Conservation (phyloP, 2,329 filamentous ascomycete species). For the Blumeria hordei region DNA sequence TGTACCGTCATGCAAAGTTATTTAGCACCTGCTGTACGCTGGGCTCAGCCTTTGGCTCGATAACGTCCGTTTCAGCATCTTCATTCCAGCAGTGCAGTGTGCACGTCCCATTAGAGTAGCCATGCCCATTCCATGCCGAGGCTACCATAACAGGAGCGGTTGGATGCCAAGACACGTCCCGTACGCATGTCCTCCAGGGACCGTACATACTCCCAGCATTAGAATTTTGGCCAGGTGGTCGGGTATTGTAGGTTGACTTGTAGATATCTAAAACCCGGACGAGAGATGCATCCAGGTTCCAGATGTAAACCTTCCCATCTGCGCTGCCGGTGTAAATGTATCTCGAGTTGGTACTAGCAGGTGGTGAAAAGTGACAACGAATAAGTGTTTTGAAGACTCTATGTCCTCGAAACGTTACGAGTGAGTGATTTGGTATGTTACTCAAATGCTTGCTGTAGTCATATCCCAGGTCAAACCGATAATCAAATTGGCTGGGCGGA, state of each 20-base stretch:
- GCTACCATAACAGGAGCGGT: slow-evolving; percentile 42
- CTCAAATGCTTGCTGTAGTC: slow-evolving; percentile 60
- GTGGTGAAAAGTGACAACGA: slow-evolving; percentile 82
- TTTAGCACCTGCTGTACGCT: too few relatives aligned
- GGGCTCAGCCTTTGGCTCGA: slow-evolving; percentile 16
- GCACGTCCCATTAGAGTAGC: slow-evolving; percentile 37
- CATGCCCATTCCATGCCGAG: slow-evolving; percentile 47
- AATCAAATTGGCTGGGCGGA: slow-evolving; percentile 40
- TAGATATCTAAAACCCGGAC: slow-evolving; percentile 59
- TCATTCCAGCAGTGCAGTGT: slow-evolving; percentile 46
- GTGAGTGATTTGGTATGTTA: slow-evolving; percentile 32
- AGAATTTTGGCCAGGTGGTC: slow-evolving; percentile 18
- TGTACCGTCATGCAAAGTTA: too few relatives aligned
- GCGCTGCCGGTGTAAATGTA: slow-evolving; percentile 87
- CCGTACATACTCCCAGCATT: slow-evolving; percentile 5
- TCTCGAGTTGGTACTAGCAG: slow-evolving; percentile 60
- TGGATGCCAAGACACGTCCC: slow-evolving; percentile 52
- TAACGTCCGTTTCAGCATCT: slow-evolving; percentile 30
- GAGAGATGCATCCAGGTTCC: slow-evolving; percentile 75
- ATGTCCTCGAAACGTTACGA: slow-evolving; percentile 87
- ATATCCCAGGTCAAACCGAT: slow-evolving; percentile 39
- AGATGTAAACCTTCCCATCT: slow-evolving; percentile 75
- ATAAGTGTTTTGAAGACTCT: slow-evolving; percentile 75
- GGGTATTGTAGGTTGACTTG: slow-evolving; percentile 37
- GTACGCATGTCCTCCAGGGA: slow-evolving; percentile 40